phyloP scores from a whole-genome alignment of 192 early-diverging fungal genomes.

The Podila clonocystis region DNA sequence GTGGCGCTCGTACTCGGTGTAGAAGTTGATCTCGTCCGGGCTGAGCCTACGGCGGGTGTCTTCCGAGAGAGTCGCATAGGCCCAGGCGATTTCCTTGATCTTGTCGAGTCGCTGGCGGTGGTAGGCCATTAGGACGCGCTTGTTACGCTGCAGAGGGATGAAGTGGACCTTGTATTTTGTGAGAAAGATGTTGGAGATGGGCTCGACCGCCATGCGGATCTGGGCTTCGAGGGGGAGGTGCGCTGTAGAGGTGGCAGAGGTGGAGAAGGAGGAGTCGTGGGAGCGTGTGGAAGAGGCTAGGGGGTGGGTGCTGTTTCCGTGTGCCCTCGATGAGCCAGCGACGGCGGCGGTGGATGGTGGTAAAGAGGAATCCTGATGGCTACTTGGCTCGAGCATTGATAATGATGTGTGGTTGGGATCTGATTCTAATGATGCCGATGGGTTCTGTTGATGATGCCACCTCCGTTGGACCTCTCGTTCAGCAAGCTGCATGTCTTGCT shows the following conservation, averaged over 20 bases:
- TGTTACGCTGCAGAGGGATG: slow-evolving; percentile 77
- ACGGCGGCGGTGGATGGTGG: not conserved
- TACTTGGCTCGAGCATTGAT: slow-evolving; percentile 11
- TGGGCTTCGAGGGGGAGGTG: slow-evolving; percentile 3
- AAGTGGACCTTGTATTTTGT: slow-evolving; percentile 61
- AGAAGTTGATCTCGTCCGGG: slow-evolving; percentile 71
- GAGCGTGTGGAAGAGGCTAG: not conserved
- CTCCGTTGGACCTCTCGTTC: slow-evolving; percentile 18
- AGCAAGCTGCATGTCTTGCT: slow-evolving; percentile 13
- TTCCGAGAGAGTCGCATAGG: slow-evolving; percentile 17
- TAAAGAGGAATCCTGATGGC: not conserved
- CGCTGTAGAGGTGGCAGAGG: not conserved
- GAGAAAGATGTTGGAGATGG: slow-evolving; percentile 53
- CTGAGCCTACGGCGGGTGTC: slow-evolving; percentile 29
- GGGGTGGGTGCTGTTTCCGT: not conserved
- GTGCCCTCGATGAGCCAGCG: not conserved
- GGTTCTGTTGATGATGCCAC: slow-evolving; percentile 17
- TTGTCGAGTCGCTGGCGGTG: slow-evolving; percentile 76
- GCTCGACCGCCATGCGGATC: slow-evolving; percentile 20
- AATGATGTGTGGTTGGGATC: slow-evolving; percentile 34
- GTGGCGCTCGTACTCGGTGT: slow-evolving; percentile 69
- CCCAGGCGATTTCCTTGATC: slow-evolving; percentile 76
- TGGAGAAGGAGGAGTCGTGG: not conserved
- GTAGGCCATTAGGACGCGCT: slow-evolving; percentile 91
- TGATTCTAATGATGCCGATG: not conserved